Evolutionary conservation across 306 rosid species (phyloP), one percentile per base, ranked within the genome.

Genomic region (Cucurbita moschata): DNA sequence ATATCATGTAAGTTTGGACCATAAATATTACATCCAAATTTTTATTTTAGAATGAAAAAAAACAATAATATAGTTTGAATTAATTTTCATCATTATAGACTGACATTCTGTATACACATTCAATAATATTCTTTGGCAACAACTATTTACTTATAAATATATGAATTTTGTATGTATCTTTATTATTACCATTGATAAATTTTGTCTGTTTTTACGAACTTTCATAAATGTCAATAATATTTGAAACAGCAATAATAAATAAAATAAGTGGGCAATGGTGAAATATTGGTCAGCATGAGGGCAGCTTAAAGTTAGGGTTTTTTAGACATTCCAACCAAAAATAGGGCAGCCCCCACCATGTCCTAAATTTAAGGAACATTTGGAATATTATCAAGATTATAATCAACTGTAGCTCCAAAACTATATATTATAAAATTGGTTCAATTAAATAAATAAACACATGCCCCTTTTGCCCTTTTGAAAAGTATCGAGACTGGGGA

Each of bases 381-480:
- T 53, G 50, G 75, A 72, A 72, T 72, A 72, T 72, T 72, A 55
- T 12, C 56, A 56, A 68, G 73, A 68, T 68, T 46, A 13, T 68
- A 18, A 19, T 66, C 52, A 39, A 8, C 52, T 64, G 21, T 16
- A 8, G 37, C 19, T 67, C 51, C 40, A 18, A 65, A 18, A 42
- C 23, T 42, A 13, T 50, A 43, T 64, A 64, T 39, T 40, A 63
- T n/a, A 65, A 18, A 42, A 42, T 18, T 63, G 26, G 8, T 63
- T 63, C 15, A 63, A 40, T 38, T 16, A 39, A 15, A 39, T 63
- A 63, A 21, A 63, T 9, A 0, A 11, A 59, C 65, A 59, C 42
- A 59, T 59, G 65, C 50, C 70, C 7, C 14, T 63, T 44, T 12
- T 18, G 3, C 71, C 35, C 71, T 64, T 64, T 64, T 18, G 10